phyloP scores from a whole-genome alignment of 129 eudicot genomes.

The Pulicaria dysenterica region DNA sequence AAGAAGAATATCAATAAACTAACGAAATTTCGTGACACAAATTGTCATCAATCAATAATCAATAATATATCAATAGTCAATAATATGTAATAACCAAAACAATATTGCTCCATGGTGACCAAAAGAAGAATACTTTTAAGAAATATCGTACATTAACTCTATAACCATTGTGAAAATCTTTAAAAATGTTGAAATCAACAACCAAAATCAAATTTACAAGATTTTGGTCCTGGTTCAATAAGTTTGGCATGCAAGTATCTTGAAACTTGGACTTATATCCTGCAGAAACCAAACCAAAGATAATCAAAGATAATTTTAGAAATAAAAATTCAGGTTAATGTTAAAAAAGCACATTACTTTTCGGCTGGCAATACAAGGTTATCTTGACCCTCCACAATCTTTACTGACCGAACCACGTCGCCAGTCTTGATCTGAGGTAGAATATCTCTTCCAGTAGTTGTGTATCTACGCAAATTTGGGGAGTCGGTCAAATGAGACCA shows the following conservation, averaged over 20 bases:
- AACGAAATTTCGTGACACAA: not conserved
- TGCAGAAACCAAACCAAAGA: conserved; percentile 21
- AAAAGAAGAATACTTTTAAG: conserved; percentile 11
- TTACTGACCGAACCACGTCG: conserved; percentile 80
- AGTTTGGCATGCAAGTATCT: conserved; percentile 13
- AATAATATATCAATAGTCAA: too few species aligned
- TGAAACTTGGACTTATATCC: conserved; percentile 29
- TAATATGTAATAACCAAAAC: not conserved
- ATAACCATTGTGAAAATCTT: conserved; percentile 16
- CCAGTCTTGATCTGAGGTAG: conserved; percentile 87
- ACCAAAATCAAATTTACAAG: not conserved
- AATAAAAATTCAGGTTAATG: not conserved
- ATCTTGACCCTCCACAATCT: conserved; percentile 86
- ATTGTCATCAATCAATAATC: conserved; percentile 16
- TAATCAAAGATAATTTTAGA: not conserved
- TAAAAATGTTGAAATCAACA: not conserved
- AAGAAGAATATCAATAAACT: not conserved
- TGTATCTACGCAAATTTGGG: conserved; percentile 49
- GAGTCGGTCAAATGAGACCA: not conserved
- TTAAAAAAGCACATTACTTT: conserved; percentile 33
- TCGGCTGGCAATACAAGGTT: conserved; percentile 72
- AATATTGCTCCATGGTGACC: not conserved
- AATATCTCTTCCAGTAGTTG: conserved; percentile 76
- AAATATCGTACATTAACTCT: conserved; percentile 32
- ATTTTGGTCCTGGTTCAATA: conserved; percentile 1